These are phyloP conservation scores for Cornus suecica DNA, from an alignment of 148 eudicot species.

Conservation along the genomic window DNA sequence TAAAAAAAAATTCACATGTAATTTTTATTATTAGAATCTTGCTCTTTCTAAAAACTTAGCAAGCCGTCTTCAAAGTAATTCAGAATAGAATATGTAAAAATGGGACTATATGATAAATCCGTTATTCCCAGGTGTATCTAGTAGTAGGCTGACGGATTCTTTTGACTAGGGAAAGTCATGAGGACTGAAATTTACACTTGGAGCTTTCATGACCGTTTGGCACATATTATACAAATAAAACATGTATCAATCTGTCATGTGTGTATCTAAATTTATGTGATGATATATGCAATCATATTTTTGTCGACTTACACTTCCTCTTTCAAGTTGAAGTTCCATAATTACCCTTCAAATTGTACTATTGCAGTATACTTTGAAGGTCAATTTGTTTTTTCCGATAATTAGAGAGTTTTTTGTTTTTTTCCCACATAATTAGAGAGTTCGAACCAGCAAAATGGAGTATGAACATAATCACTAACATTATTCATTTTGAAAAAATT, in stretches of 20 bases:
- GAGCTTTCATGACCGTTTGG: not conserved
- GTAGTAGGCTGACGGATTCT: not conserved
- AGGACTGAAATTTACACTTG: not conserved
- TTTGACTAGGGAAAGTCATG: not conserved
- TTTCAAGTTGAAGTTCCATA: too few species aligned
- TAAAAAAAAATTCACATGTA: not conserved
- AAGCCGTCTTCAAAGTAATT: not conserved
- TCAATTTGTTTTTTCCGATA: too few species aligned
- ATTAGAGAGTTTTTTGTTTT: too few species aligned
- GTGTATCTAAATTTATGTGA: not conserved
- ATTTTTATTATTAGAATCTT: not conserved
- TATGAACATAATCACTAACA: too few species aligned
- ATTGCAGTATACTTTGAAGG: not conserved
- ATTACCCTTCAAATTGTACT: not conserved
- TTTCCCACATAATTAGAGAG: too few species aligned
- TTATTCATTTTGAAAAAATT: too few species aligned
- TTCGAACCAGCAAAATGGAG: too few species aligned
- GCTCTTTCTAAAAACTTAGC: too few species aligned
- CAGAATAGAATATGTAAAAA: not conserved
- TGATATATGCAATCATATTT: not conserved
- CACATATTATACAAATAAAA: not conserved
- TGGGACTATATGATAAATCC: not conserved
- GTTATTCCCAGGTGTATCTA: not conserved
- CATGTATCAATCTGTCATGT: not conserved
- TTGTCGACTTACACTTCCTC: too few species aligned